These are phyloP conservation scores for Tricholoma matsutake DNA, from an alignment of 768 basidiomycete species.

Conservation along the genomic window DNA sequence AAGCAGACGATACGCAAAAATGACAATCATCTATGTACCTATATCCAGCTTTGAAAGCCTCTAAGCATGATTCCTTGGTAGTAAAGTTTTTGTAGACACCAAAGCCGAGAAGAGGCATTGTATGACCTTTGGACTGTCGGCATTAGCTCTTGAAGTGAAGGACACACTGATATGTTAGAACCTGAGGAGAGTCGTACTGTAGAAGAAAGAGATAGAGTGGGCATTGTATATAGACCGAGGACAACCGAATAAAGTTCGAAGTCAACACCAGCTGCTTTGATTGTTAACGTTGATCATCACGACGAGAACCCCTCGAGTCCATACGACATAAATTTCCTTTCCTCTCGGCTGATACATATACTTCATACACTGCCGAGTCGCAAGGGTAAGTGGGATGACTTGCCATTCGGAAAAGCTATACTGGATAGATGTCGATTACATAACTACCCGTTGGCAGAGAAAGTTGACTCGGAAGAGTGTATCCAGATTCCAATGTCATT, in stretches of 20 bases:
- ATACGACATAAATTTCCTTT: no score
- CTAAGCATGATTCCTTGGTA: slow-evolving; percentile 50
- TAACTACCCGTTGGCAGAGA: background rate
- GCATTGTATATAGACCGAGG: slow-evolving; percentile 8
- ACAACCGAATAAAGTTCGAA: no score
- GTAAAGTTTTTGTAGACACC: slow-evolving; percentile 69
- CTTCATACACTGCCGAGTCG: no score
- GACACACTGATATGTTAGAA: background rate
- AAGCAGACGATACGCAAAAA: background rate
- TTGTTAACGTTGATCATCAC: no score
- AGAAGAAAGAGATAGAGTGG: slow-evolving; percentile 20
- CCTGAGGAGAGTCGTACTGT: slow-evolving; percentile 21
- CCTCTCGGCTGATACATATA: no score
- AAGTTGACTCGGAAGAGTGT: no score
- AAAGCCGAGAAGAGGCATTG: slow-evolving; percentile 66
- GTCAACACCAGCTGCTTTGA: no score
- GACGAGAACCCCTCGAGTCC: no score
- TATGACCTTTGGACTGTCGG: slow-evolving; percentile 34
- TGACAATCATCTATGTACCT: slow-evolving; percentile 30
- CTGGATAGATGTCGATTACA: background rate
- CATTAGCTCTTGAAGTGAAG: background rate
- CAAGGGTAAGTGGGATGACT: no score
- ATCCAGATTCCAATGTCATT: slow-evolving; percentile 31
- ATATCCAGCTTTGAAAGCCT: slow-evolving; percentile 68
- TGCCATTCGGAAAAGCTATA: no score